Percentiles rank a stretch among this genome's conserved stretches.
Conservation (phyloP, 169 alveolate species). For the Cryptosporidium viatorum region DNA sequence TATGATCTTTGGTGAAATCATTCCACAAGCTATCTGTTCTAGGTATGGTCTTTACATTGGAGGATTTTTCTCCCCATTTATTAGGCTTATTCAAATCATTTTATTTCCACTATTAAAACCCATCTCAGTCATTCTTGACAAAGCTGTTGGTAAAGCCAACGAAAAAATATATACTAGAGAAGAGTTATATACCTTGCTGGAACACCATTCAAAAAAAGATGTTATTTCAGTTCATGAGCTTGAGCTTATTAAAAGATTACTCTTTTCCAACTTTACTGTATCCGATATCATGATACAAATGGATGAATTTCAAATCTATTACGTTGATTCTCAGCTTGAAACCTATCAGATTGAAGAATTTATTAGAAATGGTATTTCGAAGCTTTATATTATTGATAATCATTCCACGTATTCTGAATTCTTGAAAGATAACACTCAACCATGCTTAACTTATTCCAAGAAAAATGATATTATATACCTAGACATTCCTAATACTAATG, state of each 20-base stretch:
- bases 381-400: slow-evolving; percentile 19
- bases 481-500: slow-evolving; percentile 5
- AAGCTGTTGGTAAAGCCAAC: slow-evolving; percentile 77
- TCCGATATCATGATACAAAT: slow-evolving; percentile 42
- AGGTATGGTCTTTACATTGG: slow-evolving; percentile 88
- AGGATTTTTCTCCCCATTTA: slow-evolving; percentile 84
- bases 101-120: slow-evolving; percentile 85
- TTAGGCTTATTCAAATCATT: slow-evolving; percentile 76
- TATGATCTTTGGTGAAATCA: slow-evolving; percentile 89
- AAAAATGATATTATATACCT: slow-evolving; percentile 20
- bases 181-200: slow-evolving; percentile 22
- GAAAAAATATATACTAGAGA: slow-evolving; percentile 40
- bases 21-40: slow-evolving; percentile 89
- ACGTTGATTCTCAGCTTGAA: slow-evolving; percentile 17
- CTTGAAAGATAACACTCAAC: not conserved
- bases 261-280: slow-evolving; percentile 11
- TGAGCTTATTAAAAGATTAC: slow-evolving; percentile 1
- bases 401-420: not conserved
- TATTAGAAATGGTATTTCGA: slow-evolving; percentile 19
- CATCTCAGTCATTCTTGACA: slow-evolving; percentile 79
- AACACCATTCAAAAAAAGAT: slow-evolving; percentile 33
- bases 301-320: slow-evolving; percentile 5
- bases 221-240: slow-evolving; percentile 26
- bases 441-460: not conserved
- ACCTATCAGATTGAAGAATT: not conserved